These are phyloP conservation scores for Piedraia hortae DNA, from an alignment of 2,329 filamentous ascomycete genomes.

Conservation along the genomic window DNA sequence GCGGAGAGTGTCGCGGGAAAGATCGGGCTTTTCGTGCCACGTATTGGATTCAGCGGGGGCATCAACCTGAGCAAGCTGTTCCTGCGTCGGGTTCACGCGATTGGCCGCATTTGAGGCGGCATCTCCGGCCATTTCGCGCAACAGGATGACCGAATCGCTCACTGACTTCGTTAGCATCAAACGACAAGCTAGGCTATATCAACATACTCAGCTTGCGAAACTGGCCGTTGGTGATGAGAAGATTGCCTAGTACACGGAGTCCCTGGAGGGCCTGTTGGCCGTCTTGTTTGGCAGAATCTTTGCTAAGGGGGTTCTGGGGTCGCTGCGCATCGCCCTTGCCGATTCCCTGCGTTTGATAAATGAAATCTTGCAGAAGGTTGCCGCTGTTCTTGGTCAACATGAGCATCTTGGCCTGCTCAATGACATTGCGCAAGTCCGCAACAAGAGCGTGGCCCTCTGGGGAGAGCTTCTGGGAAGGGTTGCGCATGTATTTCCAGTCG, in stretches of 20 bases:
- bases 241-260: slow-evolving; percentile 59
- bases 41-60: slow-evolving; percentile 66
- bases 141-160: slow-evolving; percentile 49
- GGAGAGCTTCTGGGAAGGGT: slow-evolving; percentile 52
- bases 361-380: slow-evolving; percentile 83
- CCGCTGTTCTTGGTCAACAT: slow-evolving; percentile 85
- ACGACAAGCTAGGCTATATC: background rate
- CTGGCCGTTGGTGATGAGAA: slow-evolving; percentile 86
- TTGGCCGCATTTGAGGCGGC: slow-evolving; percentile 53
- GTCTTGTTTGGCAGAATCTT: slow-evolving; percentile 54
- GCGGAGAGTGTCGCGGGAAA: slow-evolving; percentile 39
- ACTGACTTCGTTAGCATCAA: slow-evolving; percentile 19
- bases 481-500: slow-evolving; percentile 37
- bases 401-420: slow-evolving; percentile 60
- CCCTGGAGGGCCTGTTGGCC: slow-evolving; percentile 62
- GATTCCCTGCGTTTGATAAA: slow-evolving; percentile 71
- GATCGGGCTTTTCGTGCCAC: slow-evolving; percentile 30
- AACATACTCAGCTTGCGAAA: slow-evolving; percentile 65
- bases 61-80: slow-evolving; percentile 52
- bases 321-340: slow-evolving; percentile 31
- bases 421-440: slow-evolving; percentile 47
- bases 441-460: slow-evolving; percentile 57
- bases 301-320: slow-evolving; percentile 42
- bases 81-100: slow-evolving; percentile 49
- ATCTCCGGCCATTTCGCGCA: slow-evolving; percentile 80